A percentile compares a stretch with the other conserved stretches of the same genome.
These are phyloP conservation scores for Pseudevernia furfuracea DNA, from an alignment of 495 filamentous ascomycete species.

Conservation along the genomic window DNA sequence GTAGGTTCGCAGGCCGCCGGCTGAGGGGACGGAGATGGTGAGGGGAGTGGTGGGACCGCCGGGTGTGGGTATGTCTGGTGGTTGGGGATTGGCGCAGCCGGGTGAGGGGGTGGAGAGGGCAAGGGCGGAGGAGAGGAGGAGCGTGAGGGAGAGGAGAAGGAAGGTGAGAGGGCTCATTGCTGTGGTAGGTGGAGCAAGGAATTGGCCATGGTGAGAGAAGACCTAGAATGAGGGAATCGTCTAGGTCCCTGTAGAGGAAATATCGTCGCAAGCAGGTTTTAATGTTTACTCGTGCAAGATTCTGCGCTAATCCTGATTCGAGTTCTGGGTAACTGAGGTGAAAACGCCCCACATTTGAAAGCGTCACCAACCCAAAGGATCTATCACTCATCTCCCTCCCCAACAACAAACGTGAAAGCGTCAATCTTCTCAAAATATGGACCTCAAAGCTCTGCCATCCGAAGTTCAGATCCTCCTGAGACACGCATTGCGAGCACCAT, in stretches of 20 bases:
- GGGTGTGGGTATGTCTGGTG: not conserved
- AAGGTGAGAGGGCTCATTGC: not conserved
- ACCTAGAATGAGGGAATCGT: not conserved
- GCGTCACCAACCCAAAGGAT: not conserved
- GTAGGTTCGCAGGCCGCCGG: not conserved
- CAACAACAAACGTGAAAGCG: not conserved
- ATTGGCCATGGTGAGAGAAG: not conserved
- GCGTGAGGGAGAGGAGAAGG: not conserved
- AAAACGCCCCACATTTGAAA: not conserved
- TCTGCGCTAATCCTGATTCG: not conserved
- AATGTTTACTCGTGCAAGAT: not conserved
- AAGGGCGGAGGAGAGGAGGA: not conserved
- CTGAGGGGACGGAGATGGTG: not conserved
- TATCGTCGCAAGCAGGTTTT: not conserved
- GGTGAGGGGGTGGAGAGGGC: not conserved
- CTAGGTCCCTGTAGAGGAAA: too few species aligned
- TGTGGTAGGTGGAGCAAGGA: not conserved
- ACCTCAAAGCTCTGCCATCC: not conserved
- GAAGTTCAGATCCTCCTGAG: constrained; percentile 1
- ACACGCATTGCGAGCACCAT: not conserved
- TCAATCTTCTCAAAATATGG: not conserved
- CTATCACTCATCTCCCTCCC: not conserved
- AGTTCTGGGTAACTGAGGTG: not conserved
- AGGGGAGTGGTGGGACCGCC: not conserved
- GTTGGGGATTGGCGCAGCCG: not conserved